These are phyloP conservation scores for Isoetes engelmannii DNA, from an alignment of 83 land plant species.

Conservation along the genomic window DNA sequence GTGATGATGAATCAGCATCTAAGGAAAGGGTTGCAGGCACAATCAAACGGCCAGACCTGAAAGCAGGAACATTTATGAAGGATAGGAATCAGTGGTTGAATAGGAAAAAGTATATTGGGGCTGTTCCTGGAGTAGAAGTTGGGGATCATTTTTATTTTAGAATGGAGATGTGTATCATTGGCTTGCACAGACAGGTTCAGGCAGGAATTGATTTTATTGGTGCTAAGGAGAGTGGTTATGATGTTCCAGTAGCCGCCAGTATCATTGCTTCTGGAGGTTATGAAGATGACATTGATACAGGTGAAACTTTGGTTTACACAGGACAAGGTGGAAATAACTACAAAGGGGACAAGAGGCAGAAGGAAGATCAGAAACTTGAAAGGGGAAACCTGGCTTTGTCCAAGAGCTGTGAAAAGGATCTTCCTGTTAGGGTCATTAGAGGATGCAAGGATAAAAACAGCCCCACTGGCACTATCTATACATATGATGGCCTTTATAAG, in stretches of 20 bases:
- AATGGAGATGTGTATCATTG: constrained; percentile 59
- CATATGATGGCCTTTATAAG: constrained; percentile 82
- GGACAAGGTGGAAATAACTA: constrained; percentile 40
- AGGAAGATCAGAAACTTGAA: constrained; percentile 61
- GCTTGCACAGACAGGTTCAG: constrained; percentile 48
- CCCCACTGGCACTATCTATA: constrained; percentile 51
- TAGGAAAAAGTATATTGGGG: constrained; percentile 24
- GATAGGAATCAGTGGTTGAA: constrained; percentile 38
- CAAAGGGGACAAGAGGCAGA: constrained; percentile 27
- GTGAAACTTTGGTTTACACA: constrained; percentile 49
- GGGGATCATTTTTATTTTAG: constrained; percentile 67
- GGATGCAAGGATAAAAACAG: constrained; percentile 26
- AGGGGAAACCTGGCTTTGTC: constrained; percentile 78
- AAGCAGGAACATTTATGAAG: constrained; percentile 39
- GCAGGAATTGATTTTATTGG: constrained; percentile 62
- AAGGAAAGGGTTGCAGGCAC: constrained; percentile 20
- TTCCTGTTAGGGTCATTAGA: constrained; percentile 63
- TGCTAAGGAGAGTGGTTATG: constrained; percentile 26
- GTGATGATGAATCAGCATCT: constrained; percentile 33
- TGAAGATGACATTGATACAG: constrained; percentile 44
- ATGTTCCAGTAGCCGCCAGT: constrained; percentile 53
- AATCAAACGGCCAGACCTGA: constrained; percentile 30
- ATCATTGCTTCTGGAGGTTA: constrained; percentile 64
- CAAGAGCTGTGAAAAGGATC: constrained; percentile 38
- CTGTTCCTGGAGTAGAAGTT: constrained; percentile 51